Conservation (phyloP, 805 yeast species). For the Cyberlindnera mrakii region DNA sequence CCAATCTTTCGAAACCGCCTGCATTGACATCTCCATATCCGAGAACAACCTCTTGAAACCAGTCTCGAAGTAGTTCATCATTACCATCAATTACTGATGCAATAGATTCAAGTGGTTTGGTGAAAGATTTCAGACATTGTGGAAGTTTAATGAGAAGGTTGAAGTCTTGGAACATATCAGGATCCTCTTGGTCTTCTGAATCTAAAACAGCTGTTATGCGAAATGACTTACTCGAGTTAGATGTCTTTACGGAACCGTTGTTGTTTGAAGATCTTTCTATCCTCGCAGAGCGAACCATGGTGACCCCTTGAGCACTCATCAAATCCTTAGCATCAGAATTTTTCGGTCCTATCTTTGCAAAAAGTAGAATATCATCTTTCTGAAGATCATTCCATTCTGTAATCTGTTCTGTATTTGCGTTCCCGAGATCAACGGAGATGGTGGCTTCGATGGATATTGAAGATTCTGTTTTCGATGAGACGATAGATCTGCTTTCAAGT, state of each 20-base stretch:
- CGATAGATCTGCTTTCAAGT: neutral
- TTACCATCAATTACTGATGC: conserved; percentile 2
- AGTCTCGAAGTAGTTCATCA: conserved; percentile 24
- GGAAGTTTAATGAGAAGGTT: conserved; percentile 26
- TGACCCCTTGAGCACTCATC: conserved; percentile 8
- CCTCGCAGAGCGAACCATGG: conserved; percentile 2
- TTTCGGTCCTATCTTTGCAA: conserved; percentile 5
- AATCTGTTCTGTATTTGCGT: neutral
- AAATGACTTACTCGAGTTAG: neutral
- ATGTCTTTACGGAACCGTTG: neutral
- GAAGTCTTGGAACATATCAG: conserved; percentile 2
- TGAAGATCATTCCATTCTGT: conserved; percentile 12
- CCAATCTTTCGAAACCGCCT: conserved; percentile 1
- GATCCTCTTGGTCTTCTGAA: neutral
- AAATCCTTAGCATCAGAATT: conserved; percentile 3
- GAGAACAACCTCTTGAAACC: conserved; percentile 29
- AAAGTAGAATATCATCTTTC: conserved; percentile 12
- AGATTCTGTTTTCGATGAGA: neutral
- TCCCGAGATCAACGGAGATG: conserved; percentile 4
- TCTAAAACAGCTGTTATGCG: neutral
- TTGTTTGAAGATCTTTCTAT: neutral
- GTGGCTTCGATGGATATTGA: neutral
- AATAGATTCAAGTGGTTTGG: neutral
- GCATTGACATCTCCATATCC: conserved; percentile 25
- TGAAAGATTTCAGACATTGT: neutral